phyloP scores from a whole-genome alignment of 1,284 basidiomycete genomes.

The Vanrija pseudolonga region DNA sequence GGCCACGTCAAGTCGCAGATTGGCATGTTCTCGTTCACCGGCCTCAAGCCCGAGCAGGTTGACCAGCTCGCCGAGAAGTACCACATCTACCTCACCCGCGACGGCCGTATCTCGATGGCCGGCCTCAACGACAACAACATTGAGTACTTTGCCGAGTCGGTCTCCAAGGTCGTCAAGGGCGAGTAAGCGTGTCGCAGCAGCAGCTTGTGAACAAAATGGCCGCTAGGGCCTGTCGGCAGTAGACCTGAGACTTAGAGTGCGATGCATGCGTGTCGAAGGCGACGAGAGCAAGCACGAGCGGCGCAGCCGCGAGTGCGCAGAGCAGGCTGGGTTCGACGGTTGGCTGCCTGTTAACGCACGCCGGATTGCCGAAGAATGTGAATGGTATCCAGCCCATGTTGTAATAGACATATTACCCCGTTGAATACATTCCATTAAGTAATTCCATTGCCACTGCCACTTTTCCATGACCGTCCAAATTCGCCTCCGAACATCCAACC shows the following conservation, averaged over 20 bases:
- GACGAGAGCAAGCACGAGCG: not conserved
- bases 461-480: not conserved
- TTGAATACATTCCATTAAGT: not conserved
- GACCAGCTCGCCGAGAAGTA: conserved; percentile 83
- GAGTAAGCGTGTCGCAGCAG: conserved; percentile 34
- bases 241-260: no score
- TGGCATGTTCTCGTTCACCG: conserved; percentile 74
- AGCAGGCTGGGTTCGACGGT: no score
- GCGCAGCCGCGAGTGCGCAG: not conserved
- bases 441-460: not conserved
- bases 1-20: conserved; percentile 95
- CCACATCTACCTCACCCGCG: conserved; percentile 73
- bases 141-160: conserved; percentile 78
- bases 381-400: no score
- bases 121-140: conserved; percentile 88
- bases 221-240: no score
- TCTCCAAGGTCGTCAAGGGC: conserved; percentile 76
- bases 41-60: conserved; percentile 72
- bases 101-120: conserved; percentile 91
- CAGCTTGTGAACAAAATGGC: conserved; percentile 48
- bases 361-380: no score
- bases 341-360: no score
- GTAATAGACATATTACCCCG: no score
- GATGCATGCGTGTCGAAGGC: conserved; percentile 1
- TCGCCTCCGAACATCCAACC: not conserved